Evolutionary conservation across 2,329 filamentous ascomycete genomes (phyloP), one percentile per base, ranked within the genome.

Genomic region (Claviceps paspali): DNA sequence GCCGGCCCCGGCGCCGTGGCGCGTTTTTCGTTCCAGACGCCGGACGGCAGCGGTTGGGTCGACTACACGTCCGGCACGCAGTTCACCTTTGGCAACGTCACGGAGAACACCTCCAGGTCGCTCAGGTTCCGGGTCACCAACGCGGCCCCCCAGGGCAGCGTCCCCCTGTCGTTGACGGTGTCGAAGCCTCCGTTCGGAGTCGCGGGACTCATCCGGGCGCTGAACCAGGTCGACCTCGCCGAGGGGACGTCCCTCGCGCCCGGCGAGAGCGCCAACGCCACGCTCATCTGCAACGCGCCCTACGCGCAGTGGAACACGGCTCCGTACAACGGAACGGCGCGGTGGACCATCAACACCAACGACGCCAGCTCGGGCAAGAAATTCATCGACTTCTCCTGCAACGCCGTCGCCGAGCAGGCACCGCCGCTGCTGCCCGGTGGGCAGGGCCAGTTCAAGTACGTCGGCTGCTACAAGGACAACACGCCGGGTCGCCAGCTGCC

Each of bases 161-260:
- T 68, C 10, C 53, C 54, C 1, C 58, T 76, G 2, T 69, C 65
- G 0, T 52, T 76, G 11, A 75, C 71, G 0, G 69, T 77, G 2
- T 76, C 72, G 0, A 77, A 77, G 47, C 70, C 71, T 4, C 73
- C 73, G 0, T 74, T 70, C 37, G 70, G 69, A 11, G 58, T 70
- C 3, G 45, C 54, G n/a, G 66, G 69, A 3, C 63, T 75, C 17
- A 62, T 76, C 28, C 59, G 62, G 15, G 66, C 70, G 1, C 60
- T 58, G 10, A 77, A 76, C 47, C 61, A 66, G 14, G 59, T 73
- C 7, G 72, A 75, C 33, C 62, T 76, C 1, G 70, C 65, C 0
- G 73, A 77, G 46, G 73, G 73, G 3, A 70, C 65, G 0, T 52
- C 57, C 2, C 52, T 76, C 1, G 51, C 53, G 0, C 62, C 68